phyloP scores from a whole-genome alignment of 2,329 filamentous ascomycete species.

The Hortaea sp. region DNA sequence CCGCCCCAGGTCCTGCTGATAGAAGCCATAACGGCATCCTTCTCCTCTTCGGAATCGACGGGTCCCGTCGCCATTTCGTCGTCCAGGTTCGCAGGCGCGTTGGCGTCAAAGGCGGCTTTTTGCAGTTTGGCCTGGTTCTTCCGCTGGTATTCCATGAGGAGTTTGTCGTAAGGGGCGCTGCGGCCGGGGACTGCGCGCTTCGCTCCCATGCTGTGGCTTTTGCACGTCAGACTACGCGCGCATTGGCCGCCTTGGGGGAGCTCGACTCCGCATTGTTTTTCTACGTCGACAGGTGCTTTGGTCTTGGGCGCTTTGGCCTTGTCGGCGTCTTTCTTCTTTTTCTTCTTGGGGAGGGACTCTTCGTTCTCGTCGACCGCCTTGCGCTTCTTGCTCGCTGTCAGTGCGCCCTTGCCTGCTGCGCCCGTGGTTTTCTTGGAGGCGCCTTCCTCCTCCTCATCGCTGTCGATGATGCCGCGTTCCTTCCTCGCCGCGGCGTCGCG shows the following conservation, averaged over 20 bases:
- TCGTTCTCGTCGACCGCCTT: constrained; percentile 11
- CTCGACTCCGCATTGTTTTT: constrained; percentile 81
- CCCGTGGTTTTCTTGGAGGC: constrained; percentile 19
- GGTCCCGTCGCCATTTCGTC: constrained; percentile 64
- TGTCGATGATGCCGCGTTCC: constrained; percentile 30
- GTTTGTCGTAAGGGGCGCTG: constrained; percentile 81
- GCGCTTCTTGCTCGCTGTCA: constrained; percentile 12
- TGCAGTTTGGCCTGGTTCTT: constrained; percentile 98
- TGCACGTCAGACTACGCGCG: constrained; percentile 78
- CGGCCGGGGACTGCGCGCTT: constrained; percentile 78
- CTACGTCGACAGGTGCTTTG: constrained; percentile 85
- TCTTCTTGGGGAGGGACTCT: constrained; percentile 33
- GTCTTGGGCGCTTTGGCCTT: constrained; percentile 63
- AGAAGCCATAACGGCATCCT: constrained; percentile 75
- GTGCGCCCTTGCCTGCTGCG: constrained; percentile 23
- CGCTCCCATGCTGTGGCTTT: constrained; percentile 86
- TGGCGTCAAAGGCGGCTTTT: constrained; percentile 90
- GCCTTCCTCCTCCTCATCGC: constrained; percentile 25
- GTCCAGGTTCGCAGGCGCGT: constrained; percentile 70
- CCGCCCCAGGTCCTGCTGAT: constrained; percentile 60
- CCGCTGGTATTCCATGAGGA: constrained; percentile 61
- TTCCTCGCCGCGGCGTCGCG: constrained; percentile 41
- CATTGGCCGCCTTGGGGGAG: constrained; percentile 77
- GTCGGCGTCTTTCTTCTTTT: constrained; percentile 57
- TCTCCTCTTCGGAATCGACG: constrained; percentile 92